A percentile compares a stretch with the other conserved stretches of the same genome.
Evolutionary conservation across 371 early-diverging fungal species (phyloP).

Genomic region (Mucor plumbeus): DNA sequence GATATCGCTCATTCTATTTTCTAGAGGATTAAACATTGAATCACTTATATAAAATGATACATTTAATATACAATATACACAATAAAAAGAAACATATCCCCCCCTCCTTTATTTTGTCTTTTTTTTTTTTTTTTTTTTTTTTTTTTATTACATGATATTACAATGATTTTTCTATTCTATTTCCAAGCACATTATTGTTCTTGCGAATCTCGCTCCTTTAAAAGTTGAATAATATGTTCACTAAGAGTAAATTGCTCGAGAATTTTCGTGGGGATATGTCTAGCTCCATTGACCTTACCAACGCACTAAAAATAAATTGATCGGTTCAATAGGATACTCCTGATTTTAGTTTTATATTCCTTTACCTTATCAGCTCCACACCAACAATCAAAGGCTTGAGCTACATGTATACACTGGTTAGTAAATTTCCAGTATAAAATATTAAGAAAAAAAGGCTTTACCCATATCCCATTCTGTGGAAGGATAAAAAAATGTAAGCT

Average conservation of each 20-base stretch:
- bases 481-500: slow-evolving; percentile 84
- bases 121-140: too few species aligned
- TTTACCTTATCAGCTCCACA: slow-evolving; percentile 24
- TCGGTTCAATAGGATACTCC: neutral
- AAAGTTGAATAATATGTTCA: slow-evolving; percentile 18
- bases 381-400: slow-evolving; percentile 30
- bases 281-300: slow-evolving; percentile 21
- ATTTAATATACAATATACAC: neutral
- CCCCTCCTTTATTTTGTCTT: neutral
- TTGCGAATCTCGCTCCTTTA: slow-evolving; percentile 5
- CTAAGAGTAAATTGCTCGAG: slow-evolving; percentile 19
- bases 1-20: slow-evolving; percentile 37
- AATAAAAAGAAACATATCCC: neutral
- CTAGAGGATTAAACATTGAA: slow-evolving; percentile 1
- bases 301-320: slow-evolving; percentile 11
- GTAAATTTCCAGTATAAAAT: too few species aligned
- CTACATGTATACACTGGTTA: neutral
- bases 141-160: too few species aligned
- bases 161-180: neutral
- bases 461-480: slow-evolving; percentile 88
- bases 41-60: neutral
- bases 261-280: neutral
- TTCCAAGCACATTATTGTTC: neutral
- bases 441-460: slow-evolving; percentile 8
- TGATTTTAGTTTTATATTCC: too few species aligned